phyloP scores from a whole-genome alignment of 148 eudicot species.

The Spergularia bocconei region DNA sequence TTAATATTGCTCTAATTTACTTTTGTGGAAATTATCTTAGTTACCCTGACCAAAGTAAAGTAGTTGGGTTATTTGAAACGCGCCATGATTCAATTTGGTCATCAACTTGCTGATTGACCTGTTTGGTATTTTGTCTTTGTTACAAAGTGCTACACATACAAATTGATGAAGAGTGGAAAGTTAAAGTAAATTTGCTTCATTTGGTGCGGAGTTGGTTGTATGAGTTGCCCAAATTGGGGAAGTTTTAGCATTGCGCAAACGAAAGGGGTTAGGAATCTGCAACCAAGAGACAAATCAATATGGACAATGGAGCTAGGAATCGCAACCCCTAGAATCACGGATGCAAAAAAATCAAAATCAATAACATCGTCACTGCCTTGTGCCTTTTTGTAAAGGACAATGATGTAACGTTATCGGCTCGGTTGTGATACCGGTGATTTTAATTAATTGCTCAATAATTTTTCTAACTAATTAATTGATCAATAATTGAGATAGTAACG shows the following conservation, averaged over 20 bases:
- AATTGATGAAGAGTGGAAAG: slow-evolving; percentile 10
- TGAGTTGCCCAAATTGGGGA: background rate
- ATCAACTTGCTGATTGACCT: slow-evolving; percentile 11
- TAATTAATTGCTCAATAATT: too few relatives aligned
- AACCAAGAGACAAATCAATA: background rate
- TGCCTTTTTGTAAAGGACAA: too few relatives aligned
- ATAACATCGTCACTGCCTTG: background rate
- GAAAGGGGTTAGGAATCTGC: slow-evolving; percentile 12
- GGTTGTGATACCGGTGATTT: too few relatives aligned
- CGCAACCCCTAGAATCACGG: slow-evolving; percentile 15
- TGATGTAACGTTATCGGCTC: background rate
- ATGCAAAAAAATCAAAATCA: background rate
- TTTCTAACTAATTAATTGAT: too few relatives aligned
- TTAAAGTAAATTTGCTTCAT: slow-evolving; percentile 9
- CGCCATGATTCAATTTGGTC: background rate
- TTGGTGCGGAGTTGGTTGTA: background rate
- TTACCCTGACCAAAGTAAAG: too few relatives aligned
- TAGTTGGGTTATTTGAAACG: too few relatives aligned
- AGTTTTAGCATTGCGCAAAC: background rate
- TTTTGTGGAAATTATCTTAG: too few relatives aligned
- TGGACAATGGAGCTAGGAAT: slow-evolving; percentile 1
- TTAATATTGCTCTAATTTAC: too few relatives aligned
- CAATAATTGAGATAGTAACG: too few relatives aligned
- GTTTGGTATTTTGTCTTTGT: slow-evolving; percentile 10
- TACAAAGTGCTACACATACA: background rate